These are phyloP conservation scores for Chaetothyriales sp. DNA, from an alignment of 2,329 filamentous ascomycete species.

Conservation along the genomic window DNA sequence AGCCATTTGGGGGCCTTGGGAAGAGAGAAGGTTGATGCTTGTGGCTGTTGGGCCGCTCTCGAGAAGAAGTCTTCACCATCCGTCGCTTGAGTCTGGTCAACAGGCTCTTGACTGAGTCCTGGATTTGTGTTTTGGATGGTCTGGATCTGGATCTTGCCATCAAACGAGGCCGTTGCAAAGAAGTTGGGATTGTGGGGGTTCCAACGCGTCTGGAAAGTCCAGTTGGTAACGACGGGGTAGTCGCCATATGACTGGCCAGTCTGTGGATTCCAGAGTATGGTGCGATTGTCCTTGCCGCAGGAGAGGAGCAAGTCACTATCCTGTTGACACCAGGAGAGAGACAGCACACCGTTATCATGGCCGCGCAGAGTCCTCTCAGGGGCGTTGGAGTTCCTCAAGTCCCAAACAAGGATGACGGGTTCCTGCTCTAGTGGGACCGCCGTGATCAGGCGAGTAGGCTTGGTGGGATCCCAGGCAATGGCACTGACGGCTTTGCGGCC, in stretches of 20 bases:
- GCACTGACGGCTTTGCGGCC: constrained; percentile 88
- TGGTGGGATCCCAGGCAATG: constrained; percentile 88
- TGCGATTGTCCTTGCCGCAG: constrained; percentile 91
- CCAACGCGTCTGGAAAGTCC: constrained; percentile 92
- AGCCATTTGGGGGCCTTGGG: constrained; percentile 80
- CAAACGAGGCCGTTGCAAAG: constrained; percentile 89
- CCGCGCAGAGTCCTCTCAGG: constrained; percentile 72
- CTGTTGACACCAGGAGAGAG: constrained; percentile 86
- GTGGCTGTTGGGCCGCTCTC: constrained; percentile 79
- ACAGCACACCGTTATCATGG: constrained; percentile 89
- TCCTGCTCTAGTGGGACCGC: constrained; percentile 79
- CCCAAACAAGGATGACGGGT: constrained; percentile 83
- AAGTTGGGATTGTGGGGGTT: constrained; percentile 85
- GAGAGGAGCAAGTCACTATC: constrained; percentile 81
- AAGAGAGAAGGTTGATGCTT: constrained; percentile 77
- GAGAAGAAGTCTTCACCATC: constrained; percentile 96
- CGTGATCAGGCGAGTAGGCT: constrained; percentile 80
- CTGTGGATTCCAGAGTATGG: constrained; percentile 89
- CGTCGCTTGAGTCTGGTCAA: constrained; percentile 49
- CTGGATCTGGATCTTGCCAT: constrained; percentile 88
- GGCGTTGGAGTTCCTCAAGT: constrained; percentile 87
- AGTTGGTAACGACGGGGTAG: constrained; percentile 96
- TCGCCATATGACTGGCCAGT: constrained; percentile 78
- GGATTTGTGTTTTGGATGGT: constrained; percentile 88
- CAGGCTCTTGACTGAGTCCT: constrained; percentile 46